Base-by-base conservation (phyloP, 2,329 filamentous ascomycete genomes). In the Metarhizium robertsii region DNA sequence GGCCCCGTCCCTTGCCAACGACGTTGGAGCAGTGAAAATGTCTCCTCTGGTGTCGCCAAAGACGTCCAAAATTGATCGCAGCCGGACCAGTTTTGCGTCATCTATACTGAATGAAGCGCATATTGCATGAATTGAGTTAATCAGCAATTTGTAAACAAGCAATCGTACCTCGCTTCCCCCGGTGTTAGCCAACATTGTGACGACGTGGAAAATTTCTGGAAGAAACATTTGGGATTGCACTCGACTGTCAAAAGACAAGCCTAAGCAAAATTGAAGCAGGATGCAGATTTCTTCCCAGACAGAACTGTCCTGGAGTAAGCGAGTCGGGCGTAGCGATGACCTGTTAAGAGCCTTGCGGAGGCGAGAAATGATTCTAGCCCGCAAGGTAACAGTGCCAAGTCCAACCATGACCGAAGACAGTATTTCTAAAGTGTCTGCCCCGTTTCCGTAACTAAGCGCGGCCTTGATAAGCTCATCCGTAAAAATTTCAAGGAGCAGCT, bases 241-340 rank as follows among this genome's bases (percentile, higher is more conserved):
- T 25, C 83, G 81, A 59, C 79, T 84, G 65, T 87, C 81, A 60
- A 88, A 88, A 1, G 85, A 87, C 52, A 86, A 72, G 2, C 83
- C 79, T 14, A 87, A 71, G 58, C 83, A 86, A 59, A 88, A 84
- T 49, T 84, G 81, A 51, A 88, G 72, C 36, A 88, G 71, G 49
- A 87, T 76, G 64, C 84, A 86, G 32, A 88, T 82, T 67, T 88
- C 85, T n/a, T 76, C 71, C 85, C 85, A 88, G 8, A 86, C 83
- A 2, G 78, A 75, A 60, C 87, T 87, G 57, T 88, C 85, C 8
- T 83, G 80, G 2, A 88, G 72, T 53, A 80, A 74, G 60, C 80
- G 80, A 1, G 84, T 87, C n/a, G 84, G 83, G 42, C 84, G 77
- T 53, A 86, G 71, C 1, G 84, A 87, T 6, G 84, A 85, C 56